phyloP scores from a whole-genome alignment of 106 monocot genomes.

The Dendrobium huoshanense region DNA sequence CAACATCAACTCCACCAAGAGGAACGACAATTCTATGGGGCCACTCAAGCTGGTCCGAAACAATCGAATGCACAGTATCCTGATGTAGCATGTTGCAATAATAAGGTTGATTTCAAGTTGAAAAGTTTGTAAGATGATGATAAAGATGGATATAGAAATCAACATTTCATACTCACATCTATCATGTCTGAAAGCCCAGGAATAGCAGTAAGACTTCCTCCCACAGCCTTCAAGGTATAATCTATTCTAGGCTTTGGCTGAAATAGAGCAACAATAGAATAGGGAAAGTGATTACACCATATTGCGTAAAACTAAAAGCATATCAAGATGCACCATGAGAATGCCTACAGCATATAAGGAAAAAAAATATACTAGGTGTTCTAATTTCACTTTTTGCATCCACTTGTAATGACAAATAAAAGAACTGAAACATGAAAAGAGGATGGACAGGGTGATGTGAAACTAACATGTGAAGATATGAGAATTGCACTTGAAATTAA shows the following conservation, averaged over 20 bases:
- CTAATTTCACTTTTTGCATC: neutral
- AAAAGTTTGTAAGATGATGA: neutral
- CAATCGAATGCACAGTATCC: slow-evolving; percentile 82
- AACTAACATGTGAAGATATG: no score
- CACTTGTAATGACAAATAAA: neutral
- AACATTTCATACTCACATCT: slow-evolving; percentile 44
- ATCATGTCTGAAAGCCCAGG: slow-evolving; percentile 99
- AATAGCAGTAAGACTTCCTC: slow-evolving; percentile 92
- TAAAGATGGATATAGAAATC: neutral
- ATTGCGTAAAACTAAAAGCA: neutral
- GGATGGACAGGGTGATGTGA: neutral
- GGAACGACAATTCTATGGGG: slow-evolving; percentile 97
- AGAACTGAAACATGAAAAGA: neutral
- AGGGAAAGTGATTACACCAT: neutral
- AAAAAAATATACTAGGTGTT: neutral
- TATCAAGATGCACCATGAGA: neutral
- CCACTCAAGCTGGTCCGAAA: slow-evolving; percentile 90
- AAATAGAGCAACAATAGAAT: slow-evolving; percentile 8
- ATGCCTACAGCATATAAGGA: neutral
- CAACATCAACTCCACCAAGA: slow-evolving; percentile 79
- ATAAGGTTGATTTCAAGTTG: neutral
- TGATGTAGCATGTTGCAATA: slow-evolving; percentile 7
- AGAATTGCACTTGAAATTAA: no score
- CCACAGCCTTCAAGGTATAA: slow-evolving; percentile 86
- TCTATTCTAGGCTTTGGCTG: slow-evolving; percentile 97